Conservation (phyloP, 257 asterid species). For the Misopates orontium region DNA sequence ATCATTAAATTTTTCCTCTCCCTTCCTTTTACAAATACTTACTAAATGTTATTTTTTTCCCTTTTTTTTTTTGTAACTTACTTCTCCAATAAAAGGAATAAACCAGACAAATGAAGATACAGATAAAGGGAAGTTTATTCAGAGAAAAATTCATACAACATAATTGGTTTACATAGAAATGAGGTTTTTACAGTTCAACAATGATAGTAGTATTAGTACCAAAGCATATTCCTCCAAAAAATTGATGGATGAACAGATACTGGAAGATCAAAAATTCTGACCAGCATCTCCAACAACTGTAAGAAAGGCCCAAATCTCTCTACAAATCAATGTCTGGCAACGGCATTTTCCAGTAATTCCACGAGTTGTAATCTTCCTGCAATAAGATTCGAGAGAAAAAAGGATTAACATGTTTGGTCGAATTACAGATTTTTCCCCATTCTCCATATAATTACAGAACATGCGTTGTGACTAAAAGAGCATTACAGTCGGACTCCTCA, state of each 20-base stretch:
- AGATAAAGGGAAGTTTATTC: constrained; percentile 13
- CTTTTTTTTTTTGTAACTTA: too few species aligned
- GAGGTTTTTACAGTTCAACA: constrained; percentile 25
- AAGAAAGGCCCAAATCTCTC: constrained; percentile 31
- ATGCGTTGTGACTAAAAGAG: too few species aligned
- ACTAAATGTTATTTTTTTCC: too few species aligned
- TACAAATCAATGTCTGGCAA: constrained; percentile 59
- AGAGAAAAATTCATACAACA: constrained; percentile 33
- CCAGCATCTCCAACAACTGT: constrained; percentile 39
- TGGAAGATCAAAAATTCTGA: constrained; percentile 32
- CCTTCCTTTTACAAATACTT: too few species aligned
- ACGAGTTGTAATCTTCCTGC: constrained; percentile 62
- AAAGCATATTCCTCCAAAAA: constrained; percentile 23
- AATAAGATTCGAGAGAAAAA: not conserved
- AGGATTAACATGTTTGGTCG: not conserved
- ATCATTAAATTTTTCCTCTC: too few species aligned
- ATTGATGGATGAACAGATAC: constrained; percentile 33
- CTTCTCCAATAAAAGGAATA: not conserved
- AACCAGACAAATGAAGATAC: not conserved
- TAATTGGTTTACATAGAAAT: constrained; percentile 29
- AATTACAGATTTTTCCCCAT: too few species aligned
- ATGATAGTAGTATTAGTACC: constrained; percentile 10
- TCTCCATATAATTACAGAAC: too few species aligned
- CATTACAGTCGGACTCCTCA: too few species aligned
- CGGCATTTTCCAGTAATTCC: constrained; percentile 96